Percentiles rank a stretch among this genome's conserved stretches.
Evolutionary conservation across 116 monocot species (phyloP).

Genomic region (Iris pallida): DNA sequence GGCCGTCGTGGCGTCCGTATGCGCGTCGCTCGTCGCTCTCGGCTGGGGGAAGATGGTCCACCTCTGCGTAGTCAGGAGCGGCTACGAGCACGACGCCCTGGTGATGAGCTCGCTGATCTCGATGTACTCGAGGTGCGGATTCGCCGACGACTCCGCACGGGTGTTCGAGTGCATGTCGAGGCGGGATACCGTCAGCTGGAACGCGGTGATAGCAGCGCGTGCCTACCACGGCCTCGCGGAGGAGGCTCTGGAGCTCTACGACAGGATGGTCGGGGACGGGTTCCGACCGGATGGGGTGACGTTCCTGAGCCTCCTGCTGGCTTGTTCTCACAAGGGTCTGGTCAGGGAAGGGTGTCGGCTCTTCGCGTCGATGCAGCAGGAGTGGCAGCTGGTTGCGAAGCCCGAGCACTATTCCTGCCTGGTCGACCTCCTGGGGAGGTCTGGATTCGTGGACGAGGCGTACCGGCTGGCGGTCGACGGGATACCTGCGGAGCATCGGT

Average conservation of each 20-base stretch:
- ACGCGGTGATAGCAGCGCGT: conserved; percentile 57
- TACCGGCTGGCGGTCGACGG: conserved; percentile 27
- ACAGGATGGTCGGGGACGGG: conserved; percentile 29
- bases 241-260: conserved; percentile 32
- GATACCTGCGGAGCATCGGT: conserved; percentile 23
- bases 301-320: conserved; percentile 37
- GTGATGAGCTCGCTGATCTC: conserved; percentile 52
- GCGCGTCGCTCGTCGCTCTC: conserved; percentile 49
- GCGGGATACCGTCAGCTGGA: conserved; percentile 54
- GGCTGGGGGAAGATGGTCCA: conserved; percentile 56
- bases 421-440: conserved; percentile 66
- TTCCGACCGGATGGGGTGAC: conserved; percentile 46
- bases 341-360: conserved; percentile 41
- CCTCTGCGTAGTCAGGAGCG: conserved; percentile 22
- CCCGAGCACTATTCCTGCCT: conserved; percentile 64
- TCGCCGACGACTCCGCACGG: conserved; percentile 25
- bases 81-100: conserved; percentile 31
- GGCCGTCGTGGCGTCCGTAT: conserved; percentile 40
- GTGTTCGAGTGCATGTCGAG: conserved; percentile 29
- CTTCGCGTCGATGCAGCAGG: conserved; percentile 47
- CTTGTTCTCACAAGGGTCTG: conserved; percentile 51
- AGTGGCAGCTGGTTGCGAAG: conserved; percentile 44
- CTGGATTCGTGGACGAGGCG: conserved; percentile 40
- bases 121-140: conserved; percentile 71
- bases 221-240: conserved; percentile 46